A percentile compares a stretch with the other conserved stretches of the same genome.
These are phyloP conservation scores for Meredithiella fracta DNA, from an alignment of 2,329 filamentous ascomycete genomes.

Conservation along the genomic window DNA sequence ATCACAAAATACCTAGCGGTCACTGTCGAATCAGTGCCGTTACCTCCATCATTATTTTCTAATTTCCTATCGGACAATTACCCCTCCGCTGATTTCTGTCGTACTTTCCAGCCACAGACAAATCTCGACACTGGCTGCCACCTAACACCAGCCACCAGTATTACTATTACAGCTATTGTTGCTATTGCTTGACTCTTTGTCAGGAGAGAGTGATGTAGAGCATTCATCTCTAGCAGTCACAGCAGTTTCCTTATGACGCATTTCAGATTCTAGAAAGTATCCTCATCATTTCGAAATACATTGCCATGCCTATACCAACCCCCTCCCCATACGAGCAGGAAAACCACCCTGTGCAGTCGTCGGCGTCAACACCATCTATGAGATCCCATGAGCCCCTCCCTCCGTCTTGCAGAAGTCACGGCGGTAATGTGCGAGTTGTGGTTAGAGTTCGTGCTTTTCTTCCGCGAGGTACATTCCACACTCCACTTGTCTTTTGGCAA, in stretches of 20 bases:
- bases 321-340: slow-evolving; percentile 30
- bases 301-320: slow-evolving; percentile 26
- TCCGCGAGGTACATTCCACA: slow-evolving; percentile 45
- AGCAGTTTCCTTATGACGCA: slow-evolving; percentile 9
- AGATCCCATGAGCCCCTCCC: slow-evolving; percentile 52
- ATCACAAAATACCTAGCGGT: neutral
- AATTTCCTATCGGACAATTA: neutral
- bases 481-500: slow-evolving; percentile 14
- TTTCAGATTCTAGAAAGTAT: slow-evolving; percentile 23
- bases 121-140: neutral
- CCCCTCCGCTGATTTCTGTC: neutral
- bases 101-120: neutral
- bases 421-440: slow-evolving; percentile 68
- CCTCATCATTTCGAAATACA: slow-evolving; percentile 18
- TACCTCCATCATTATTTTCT: neutral
- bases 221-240: slow-evolving; percentile 24
- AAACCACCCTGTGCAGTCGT: slow-evolving; percentile 36
- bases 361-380: slow-evolving; percentile 63
- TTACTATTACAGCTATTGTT: neutral
- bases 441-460: slow-evolving; percentile 68
- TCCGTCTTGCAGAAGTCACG: slow-evolving; percentile 40
- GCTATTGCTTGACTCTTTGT: slow-evolving; percentile 1
- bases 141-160: neutral
- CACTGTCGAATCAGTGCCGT: neutral
- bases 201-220: slow-evolving; percentile 21